Percentiles rank a stretch among this genome's conserved stretches.
Evolutionary conservation across 176 grass and related monocot species (phyloP).

Genomic region (Musa acuminata): DNA sequence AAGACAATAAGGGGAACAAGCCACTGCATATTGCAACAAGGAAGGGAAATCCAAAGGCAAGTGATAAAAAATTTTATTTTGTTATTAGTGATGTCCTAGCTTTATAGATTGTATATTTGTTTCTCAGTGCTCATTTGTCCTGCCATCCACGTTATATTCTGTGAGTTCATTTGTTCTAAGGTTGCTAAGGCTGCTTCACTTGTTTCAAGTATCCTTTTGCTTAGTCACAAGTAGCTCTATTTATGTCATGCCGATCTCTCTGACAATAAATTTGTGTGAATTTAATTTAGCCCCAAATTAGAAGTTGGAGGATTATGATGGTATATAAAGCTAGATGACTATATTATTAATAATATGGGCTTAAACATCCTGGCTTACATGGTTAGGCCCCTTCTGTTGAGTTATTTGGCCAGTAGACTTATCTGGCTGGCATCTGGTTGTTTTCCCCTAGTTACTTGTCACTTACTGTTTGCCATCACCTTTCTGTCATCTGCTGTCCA

Average conservation of each 20-base stretch:
- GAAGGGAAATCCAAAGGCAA: conserved; percentile 12
- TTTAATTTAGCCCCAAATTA: no score
- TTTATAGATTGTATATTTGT: background rate
- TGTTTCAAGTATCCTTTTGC: background rate
- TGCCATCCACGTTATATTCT: background rate
- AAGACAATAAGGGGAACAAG: conserved; percentile 18
- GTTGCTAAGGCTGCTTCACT: background rate
- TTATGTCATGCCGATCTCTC: background rate
- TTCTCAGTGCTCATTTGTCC: background rate
- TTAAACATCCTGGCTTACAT: no score
- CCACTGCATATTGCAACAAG: conserved; percentile 18
- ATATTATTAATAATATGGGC: no score
- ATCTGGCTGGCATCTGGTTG: background rate
- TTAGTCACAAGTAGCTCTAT: background rate
- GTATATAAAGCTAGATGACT: no score
- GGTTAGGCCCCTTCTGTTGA: no score
- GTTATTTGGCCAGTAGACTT: background rate
- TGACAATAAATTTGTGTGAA: background rate
- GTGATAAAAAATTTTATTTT: background rate
- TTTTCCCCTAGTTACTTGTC: background rate
- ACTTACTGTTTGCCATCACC: background rate
- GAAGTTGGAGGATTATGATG: no score
- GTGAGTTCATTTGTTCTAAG: background rate
- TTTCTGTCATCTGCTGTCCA: background rate
- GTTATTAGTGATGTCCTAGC: no score